A percentile compares a stretch with the other conserved stretches of the same genome.
phyloP scores from a whole-genome alignment of 306 rosid species.

The Arachis hypogaea region DNA sequence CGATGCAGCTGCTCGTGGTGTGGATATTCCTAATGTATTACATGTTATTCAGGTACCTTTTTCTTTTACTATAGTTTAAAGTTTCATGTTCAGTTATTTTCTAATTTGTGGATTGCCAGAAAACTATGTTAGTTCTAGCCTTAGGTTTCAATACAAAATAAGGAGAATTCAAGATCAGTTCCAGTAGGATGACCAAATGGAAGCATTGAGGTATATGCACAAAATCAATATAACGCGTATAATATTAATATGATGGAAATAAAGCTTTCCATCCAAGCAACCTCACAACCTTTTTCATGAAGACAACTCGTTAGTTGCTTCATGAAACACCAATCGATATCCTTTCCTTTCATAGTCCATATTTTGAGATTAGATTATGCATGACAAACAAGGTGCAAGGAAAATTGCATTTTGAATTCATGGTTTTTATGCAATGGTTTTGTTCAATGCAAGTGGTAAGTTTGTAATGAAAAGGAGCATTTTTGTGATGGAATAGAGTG shows the following conservation, averaged over 20 bases:
- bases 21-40: slow-evolving; percentile 84
- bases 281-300: slow-evolving; percentile 5
- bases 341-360: too few relatives aligned
- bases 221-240: slow-evolving; percentile 1
- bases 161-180: slow-evolving; percentile 17
- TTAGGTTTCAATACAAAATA: slow-evolving; percentile 13
- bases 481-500: too few relatives aligned
- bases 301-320: background rate
- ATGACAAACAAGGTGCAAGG: too few relatives aligned
- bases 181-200: slow-evolving; percentile 8
- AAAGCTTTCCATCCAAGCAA: slow-evolving; percentile 9
- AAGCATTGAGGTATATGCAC: background rate
- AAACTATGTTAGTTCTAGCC: slow-evolving; percentile 2
- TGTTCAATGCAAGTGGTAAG: too few relatives aligned
- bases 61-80: slow-evolving; percentile 24
- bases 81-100: slow-evolving; percentile 22
- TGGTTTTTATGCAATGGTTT: too few relatives aligned
- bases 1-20: slow-evolving; percentile 96
- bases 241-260: slow-evolving; percentile 12
- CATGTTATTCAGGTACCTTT: slow-evolving; percentile 88
- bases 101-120: background rate
- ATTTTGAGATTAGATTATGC: too few relatives aligned
- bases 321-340: too few relatives aligned
- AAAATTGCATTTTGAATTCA: too few relatives aligned
- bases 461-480: too few relatives aligned